Conservation (phyloP, 768 basidiomycete species). For the Pleurotus pulmonarius region DNA sequence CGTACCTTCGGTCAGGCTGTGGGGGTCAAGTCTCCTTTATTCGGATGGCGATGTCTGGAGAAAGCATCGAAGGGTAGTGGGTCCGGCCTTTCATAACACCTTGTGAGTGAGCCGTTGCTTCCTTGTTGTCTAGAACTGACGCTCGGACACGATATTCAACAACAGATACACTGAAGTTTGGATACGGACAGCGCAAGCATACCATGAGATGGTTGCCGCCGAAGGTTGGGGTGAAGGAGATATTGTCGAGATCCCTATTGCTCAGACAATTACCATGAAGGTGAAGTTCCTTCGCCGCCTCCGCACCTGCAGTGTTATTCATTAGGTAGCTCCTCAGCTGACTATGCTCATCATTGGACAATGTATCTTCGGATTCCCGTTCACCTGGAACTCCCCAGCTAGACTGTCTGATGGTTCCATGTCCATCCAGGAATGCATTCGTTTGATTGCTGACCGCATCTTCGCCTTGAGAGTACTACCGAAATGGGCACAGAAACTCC, state of each 20-base stretch:
- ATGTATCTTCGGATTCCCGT: conserved; percentile 44
- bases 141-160: too few relatives aligned
- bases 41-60: conserved; percentile 25
- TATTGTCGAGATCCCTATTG: conserved; percentile 20
- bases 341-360: conserved; percentile 39
- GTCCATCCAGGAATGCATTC: conserved; percentile 33
- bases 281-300: conserved; percentile 12
- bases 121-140: too few relatives aligned
- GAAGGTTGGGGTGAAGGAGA: conserved; percentile 32
- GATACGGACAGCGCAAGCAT: conserved; percentile 29
- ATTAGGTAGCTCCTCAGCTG: conserved; percentile 20
- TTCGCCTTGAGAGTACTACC: conserved; percentile 16
- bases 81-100: conserved; percentile 26
- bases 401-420: conserved; percentile 31
- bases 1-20: conserved; percentile 10
- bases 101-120: conserved; percentile 11
- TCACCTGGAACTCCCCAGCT: conserved; percentile 37
- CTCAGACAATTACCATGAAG: conserved; percentile 33
- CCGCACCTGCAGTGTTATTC: too few relatives aligned
- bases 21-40: conserved; percentile 29
- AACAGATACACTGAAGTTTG: conserved; percentile 24
- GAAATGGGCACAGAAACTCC: conserved; percentile 33
- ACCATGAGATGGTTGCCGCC: conserved; percentile 32
- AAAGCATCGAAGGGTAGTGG: conserved; percentile 28
- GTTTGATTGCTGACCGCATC: conserved; percentile 27